Percentiles rank a stretch among this genome's conserved stretches.
phyloP scores from a whole-genome alignment of 257 asterid species.

The Solanum pinnatisectum region DNA sequence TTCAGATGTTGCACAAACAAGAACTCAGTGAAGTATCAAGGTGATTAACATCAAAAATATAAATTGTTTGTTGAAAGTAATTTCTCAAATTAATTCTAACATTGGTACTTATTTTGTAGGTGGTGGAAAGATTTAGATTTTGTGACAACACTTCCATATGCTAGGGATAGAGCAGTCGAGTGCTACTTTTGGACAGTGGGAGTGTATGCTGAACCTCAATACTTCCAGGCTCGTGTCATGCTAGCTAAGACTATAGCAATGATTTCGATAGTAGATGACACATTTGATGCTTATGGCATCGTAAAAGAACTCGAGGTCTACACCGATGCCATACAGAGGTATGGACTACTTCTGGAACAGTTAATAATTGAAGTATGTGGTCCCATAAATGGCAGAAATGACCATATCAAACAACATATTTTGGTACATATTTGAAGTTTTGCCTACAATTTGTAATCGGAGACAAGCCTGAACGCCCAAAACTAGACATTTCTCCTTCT shows the following conservation, averaged over 20 bases:
- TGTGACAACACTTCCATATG: not conserved
- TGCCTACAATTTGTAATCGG: not conserved
- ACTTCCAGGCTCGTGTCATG: not conserved
- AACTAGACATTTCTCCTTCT: not conserved
- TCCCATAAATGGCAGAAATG: not conserved
- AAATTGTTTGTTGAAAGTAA: no score
- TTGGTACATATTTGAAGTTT: not conserved
- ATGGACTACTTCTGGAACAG: not conserved
- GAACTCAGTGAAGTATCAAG: conserved; percentile 25
- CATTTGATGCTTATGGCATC: not conserved
- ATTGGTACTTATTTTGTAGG: not conserved
- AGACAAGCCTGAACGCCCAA: not conserved
- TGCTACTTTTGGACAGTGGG: not conserved
- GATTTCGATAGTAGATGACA: not conserved
- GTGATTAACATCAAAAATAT: not conserved
- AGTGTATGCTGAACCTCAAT: not conserved
- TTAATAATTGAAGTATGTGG: not conserved
- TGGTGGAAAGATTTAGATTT: not conserved
- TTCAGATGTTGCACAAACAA: conserved; percentile 18
- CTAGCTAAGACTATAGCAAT: not conserved
- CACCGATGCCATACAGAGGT: not conserved
- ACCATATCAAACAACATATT: not conserved
- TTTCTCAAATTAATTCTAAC: not conserved
- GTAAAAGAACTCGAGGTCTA: not conserved
- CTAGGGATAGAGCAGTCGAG: not conserved